Evolutionary conservation across 495 filamentous ascomycete genomes (phyloP), one percentile per base, ranked within the genome.

Genomic region (Penicillium waksmanii): DNA sequence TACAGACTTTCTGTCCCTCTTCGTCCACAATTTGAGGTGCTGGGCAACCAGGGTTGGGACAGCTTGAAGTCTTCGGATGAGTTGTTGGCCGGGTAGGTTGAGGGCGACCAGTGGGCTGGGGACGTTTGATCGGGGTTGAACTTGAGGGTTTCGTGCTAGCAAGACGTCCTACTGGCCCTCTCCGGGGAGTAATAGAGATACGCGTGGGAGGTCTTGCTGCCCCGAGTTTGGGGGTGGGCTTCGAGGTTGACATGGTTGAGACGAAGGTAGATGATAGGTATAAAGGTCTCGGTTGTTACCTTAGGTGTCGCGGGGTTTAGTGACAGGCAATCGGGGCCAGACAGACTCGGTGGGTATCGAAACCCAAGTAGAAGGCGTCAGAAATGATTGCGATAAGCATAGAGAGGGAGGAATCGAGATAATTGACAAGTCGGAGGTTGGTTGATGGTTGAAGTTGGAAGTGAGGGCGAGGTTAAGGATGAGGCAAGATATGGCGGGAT

Each of bases 1-100:
- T 80, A 78, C 95, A 98, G 48, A 90, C 86, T 34, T 73, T 73
- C 56, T 80, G 71, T 12, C 81, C 84, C 53, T 84, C 82, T 59
- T 87, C 82, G 43, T 78, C 77, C 48, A 82, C 70, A 51, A 80
- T 80, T 49, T 81, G 73, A 51, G 77, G 76, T 17, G 73, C 75
- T 40, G 76, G 71, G 67, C 82, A 84, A 40, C 73, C 73, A 3
- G 76, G 79, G 53, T 82, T 82, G 17, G 78, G 77, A 61, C 78
- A 81, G 17, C 72, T 77, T 1, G 73, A 67, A 10, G 74, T 74
- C 60, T 76, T 77, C 21, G 76, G 73, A 57, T 76, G 73, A 25
- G 75, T 75, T 10, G 72, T 75, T 27, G 73, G 74, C 38, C 65
- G 74, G 9, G 75, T 36, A 15, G 67, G 61, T 47, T 73, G 75